These are phyloP conservation scores for Epichloe typhina DNA, from an alignment of 2,329 filamentous ascomycete species.

Conservation along the genomic window DNA sequence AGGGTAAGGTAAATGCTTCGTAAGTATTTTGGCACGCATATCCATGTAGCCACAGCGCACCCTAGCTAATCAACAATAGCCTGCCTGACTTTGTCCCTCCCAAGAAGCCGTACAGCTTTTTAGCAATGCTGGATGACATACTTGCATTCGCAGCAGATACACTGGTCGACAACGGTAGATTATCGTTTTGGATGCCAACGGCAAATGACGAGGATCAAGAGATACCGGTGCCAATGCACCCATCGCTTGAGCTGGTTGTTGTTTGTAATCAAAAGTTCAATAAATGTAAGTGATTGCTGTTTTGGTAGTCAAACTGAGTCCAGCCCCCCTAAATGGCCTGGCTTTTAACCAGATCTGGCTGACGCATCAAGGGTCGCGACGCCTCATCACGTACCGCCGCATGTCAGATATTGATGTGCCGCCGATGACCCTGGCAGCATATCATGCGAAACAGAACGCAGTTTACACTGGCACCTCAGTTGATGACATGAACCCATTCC, in stretches of 20 bases:
- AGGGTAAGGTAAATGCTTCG: conserved; percentile 58
- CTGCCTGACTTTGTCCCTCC: conserved; percentile 63
- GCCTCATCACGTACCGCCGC: conserved; percentile 75
- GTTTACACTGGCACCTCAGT: conserved; percentile 33
- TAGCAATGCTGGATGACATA: conserved; percentile 81
- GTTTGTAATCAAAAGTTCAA: conserved; percentile 81
- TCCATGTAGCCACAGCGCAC: neutral
- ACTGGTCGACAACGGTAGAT: conserved; percentile 63
- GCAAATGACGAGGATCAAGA: conserved; percentile 68
- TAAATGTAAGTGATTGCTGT: conserved; percentile 49
- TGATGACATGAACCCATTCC: conserved; percentile 48
- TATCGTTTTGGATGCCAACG: conserved; percentile 97
- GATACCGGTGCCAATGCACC: conserved; percentile 64
- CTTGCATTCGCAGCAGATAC: conserved; percentile 66
- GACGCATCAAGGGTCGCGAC: conserved; percentile 55
- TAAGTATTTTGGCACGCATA: conserved; percentile 27
- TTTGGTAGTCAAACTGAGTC: neutral
- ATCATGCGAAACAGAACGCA: conserved; percentile 17
- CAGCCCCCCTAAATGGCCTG: neutral
- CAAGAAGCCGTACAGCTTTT: conserved; percentile 84
- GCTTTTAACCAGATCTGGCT: neutral
- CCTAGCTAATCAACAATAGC: conserved; percentile 14
- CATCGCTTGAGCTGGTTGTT: conserved; percentile 56
- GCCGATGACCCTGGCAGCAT: conserved; percentile 24
- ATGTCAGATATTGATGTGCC: conserved; percentile 47